Base-by-base conservation (phyloP, 1,284 basidiomycete species). In the Cerioporus squamosus region DNA sequence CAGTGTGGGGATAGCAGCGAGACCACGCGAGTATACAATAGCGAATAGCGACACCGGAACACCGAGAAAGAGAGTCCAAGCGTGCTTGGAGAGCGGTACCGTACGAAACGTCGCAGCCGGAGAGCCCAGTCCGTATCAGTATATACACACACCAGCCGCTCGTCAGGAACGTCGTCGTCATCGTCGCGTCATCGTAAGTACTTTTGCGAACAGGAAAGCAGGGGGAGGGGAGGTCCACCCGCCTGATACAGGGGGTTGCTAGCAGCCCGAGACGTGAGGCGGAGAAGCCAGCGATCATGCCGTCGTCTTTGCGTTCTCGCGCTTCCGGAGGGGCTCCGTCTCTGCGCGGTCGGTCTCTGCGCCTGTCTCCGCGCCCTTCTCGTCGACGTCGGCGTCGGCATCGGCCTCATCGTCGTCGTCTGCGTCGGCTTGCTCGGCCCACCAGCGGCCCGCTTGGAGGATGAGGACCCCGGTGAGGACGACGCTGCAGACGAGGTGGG, bases 401-500 rank as follows among this genome's bases (percentile, higher is more conserved):
- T 50, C 58, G 9, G 45, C 45, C 40, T 51, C 51, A 17, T 61
- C 67, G 45, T 69, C 70, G 17, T 70, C 68, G 24, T 74, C 70
- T 18, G 62, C 61, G 59, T 88, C 86, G 8, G 84, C 78, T 40
- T 81, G 83, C 69, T 93, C 90, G 2, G 87, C 89, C 90, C 90
- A 93, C 77, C 86, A 88, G 42, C 91, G 82, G 44, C 87, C 89
- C 0, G 90, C 90, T 75, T 93, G 91, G 26, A 93, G 81, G 14
- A 84, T 83, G 44, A 93, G 76, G 23, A 93, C 87, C 23, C 91
- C 91, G 0, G 91, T 93, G 58, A 93, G 81, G 2, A 89, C 87
- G 44, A 93, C 91, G 67, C 88, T 90, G 76, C 89, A 92, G 56
- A 93, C 83, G 67, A 93, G 87, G 68, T 93, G 84, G 64, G 82